Evolutionary conservation across 2,329 filamentous ascomycete genomes (phyloP).

Genomic region (Cordyceps javanica): DNA sequence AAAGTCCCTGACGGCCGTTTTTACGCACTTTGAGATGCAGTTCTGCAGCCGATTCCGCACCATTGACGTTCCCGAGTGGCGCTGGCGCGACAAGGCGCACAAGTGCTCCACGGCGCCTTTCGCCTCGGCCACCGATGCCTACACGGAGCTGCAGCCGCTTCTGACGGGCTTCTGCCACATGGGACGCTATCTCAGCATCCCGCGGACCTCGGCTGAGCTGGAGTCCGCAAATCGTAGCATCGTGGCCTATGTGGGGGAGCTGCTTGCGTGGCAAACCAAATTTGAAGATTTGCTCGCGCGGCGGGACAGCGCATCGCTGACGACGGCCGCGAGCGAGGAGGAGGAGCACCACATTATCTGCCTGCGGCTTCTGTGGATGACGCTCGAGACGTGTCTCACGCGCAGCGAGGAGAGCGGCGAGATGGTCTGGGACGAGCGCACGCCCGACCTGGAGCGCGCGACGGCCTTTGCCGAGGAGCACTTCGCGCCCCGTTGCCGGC

Average conservation of each 20-base stretch:
- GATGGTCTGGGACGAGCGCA: background rate
- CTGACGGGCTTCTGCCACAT: background rate
- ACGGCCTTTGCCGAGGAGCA: background rate
- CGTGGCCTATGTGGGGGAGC: background rate
- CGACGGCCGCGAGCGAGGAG: background rate
- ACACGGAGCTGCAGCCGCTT: constrained; percentile 10
- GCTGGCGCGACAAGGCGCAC: background rate
- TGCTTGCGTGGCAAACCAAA: background rate
- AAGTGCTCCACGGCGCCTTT: background rate
- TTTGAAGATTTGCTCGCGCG: background rate
- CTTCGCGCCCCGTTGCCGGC: background rate
- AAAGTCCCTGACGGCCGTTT: constrained; percentile 1
- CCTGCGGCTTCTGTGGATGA: background rate
- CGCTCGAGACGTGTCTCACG: background rate
- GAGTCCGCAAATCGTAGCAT: background rate
- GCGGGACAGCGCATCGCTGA: background rate
- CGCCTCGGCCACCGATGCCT: constrained; percentile 5
- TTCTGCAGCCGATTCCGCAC: constrained; percentile 1
- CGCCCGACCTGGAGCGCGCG: background rate
- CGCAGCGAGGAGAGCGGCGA: background rate
- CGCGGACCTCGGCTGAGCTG: background rate
- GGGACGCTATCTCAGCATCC: background rate
- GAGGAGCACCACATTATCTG: background rate
- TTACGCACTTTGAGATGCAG: constrained; percentile 9
- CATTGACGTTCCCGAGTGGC: background rate